phyloP scores from a whole-genome alignment of 169 alveolate genomes.

The Haemoproteus tartakovskyi region DNA sequence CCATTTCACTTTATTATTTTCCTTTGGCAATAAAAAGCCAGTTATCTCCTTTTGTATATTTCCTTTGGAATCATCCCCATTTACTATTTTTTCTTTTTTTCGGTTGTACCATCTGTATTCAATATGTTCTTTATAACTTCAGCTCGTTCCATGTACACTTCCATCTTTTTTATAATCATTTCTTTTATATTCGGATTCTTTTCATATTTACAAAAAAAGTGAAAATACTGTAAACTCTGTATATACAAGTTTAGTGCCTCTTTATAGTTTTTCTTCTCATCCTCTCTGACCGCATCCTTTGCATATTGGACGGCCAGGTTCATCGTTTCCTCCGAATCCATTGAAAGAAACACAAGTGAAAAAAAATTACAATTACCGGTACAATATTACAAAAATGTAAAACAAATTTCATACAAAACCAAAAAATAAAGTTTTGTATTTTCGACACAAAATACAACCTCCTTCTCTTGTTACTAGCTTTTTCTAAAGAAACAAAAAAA shows the following conservation, averaged over 20 bases:
- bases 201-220: conserved; percentile 67
- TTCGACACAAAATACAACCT: too few species aligned
- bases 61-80: conserved; percentile 38
- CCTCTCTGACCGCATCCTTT: conserved; percentile 63
- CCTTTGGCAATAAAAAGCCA: conserved; percentile 45
- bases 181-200: conserved; percentile 71
- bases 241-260: conserved; percentile 63
- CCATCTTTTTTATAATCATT: conserved; percentile 72
- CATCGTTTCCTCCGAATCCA: conserved; percentile 65
- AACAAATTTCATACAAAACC: not conserved
- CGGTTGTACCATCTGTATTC: conserved; percentile 45
- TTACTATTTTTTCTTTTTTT: conserved; percentile 44
- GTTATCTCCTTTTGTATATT: conserved; percentile 61
- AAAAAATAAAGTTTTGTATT: too few species aligned
- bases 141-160: conserved; percentile 74
- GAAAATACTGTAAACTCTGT: conserved; percentile 63
- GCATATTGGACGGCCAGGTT: conserved; percentile 60
- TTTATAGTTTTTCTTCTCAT: conserved; percentile 63
- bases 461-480: too few species aligned
- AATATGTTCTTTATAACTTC: conserved; percentile 69
- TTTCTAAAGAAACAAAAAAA: too few species aligned
- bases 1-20: conserved; percentile 92
- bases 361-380: too few species aligned
- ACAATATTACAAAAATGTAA: not conserved
- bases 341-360: not conserved